Evolutionary conservation across 2,329 filamentous ascomycete species (phyloP).

Genomic region (Colletotrichum filicis): DNA sequence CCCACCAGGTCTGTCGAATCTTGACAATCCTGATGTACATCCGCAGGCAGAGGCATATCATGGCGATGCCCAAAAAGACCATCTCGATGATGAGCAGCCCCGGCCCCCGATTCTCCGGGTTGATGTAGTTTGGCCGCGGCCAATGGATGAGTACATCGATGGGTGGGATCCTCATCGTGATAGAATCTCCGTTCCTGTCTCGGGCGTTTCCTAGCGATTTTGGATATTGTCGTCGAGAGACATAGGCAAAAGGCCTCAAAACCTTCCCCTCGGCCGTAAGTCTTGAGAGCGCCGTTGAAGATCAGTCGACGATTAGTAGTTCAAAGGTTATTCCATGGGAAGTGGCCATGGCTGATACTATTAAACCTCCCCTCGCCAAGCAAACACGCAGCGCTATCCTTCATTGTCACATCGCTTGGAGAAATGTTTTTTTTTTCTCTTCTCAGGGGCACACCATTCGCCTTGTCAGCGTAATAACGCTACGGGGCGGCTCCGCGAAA

Average conservation of each 20-base stretch:
- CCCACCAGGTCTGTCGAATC: conserved; percentile 46
- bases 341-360: background rate
- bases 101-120: conserved; percentile 51
- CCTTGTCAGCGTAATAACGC: too few relatives aligned
- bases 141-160: background rate
- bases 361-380: background rate
- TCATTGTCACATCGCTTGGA: background rate
- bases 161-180: conserved; percentile 8
- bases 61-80: conserved; percentile 46
- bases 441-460: background rate
- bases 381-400: background rate
- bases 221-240: background rate
- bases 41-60: conserved; percentile 48
- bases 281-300: background rate
- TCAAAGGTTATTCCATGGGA: background rate
- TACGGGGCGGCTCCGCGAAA: background rate
- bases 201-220: background rate
- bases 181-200: background rate
- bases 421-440: background rate
- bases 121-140: conserved; percentile 45
- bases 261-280: background rate
- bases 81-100: conserved; percentile 50
- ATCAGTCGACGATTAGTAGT: background rate
- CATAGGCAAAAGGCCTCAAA: background rate
- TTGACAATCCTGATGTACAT: conserved; percentile 50